Evolutionary conservation across 768 basidiomycete genomes (phyloP).

Genomic region (Russula virescens): DNA sequence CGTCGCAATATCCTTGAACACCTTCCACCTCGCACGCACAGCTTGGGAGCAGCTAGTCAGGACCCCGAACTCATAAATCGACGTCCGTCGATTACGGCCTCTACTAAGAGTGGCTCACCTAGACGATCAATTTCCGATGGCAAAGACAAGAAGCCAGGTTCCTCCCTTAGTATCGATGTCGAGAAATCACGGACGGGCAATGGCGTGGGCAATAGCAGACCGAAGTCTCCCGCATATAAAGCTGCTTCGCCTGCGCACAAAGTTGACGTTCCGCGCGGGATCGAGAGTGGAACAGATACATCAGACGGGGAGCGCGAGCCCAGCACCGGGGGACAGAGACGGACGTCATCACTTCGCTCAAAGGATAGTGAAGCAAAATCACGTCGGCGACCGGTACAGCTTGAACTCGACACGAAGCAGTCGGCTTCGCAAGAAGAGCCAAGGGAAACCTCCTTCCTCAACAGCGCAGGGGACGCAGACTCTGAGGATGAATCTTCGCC

Average conservation of each 20-base stretch:
- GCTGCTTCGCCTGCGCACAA: constrained; percentile 55
- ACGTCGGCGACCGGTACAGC: constrained; percentile 27
- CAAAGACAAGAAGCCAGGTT: constrained; percentile 24
- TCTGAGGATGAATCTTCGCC: constrained; percentile 48
- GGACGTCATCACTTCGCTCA: neutral
- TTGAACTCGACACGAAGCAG: constrained; percentile 28
- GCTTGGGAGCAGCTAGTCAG: constrained; percentile 8
- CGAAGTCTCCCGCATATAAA: constrained; percentile 31
- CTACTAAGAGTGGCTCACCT: constrained; percentile 20
- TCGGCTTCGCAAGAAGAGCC: constrained; percentile 24
- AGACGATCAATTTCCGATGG: constrained; percentile 28
- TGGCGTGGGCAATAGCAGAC: constrained; percentile 18
- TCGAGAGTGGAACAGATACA: constrained; percentile 72
- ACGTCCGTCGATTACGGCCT: neutral
- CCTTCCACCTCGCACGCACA: constrained; percentile 23
- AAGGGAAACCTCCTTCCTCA: constrained; percentile 26
- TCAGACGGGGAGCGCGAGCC: constrained; percentile 48
- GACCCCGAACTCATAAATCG: neutral
- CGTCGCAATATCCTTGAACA: constrained; percentile 21
- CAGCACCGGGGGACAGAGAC: constrained; percentile 25
- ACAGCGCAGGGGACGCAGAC: constrained; percentile 26
- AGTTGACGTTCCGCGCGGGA: constrained; percentile 63
- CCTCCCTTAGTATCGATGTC: constrained; percentile 31
- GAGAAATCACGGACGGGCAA: constrained; percentile 22
- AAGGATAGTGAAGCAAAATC: constrained; percentile 9